These are phyloP conservation scores for Boletales sp. DNA, from an alignment of 768 basidiomycete genomes.

Conservation along the genomic window DNA sequence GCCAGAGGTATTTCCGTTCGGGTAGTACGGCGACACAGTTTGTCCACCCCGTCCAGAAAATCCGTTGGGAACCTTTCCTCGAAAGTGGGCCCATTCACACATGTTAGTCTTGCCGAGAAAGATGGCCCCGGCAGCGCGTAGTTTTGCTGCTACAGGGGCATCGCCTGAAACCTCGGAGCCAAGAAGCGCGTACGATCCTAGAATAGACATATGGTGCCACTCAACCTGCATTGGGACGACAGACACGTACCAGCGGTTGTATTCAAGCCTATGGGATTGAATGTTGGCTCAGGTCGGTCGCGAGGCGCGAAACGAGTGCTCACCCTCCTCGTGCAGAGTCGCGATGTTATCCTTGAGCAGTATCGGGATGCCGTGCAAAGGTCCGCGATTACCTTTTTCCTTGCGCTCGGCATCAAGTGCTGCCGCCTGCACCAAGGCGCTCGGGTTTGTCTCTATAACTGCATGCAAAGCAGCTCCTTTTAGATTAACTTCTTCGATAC, in stretches of 20 bases:
- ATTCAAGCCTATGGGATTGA: constrained; percentile 30
- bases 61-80: constrained; percentile 38
- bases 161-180: constrained; percentile 36
- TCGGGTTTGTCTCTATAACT: constrained; percentile 57
- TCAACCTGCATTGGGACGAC: background rate
- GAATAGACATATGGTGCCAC: background rate
- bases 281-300: background rate
- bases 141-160: constrained; percentile 26
- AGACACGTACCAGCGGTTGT: constrained; percentile 33
- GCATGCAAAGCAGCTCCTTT: constrained; percentile 56
- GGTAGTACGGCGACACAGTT: constrained; percentile 39
- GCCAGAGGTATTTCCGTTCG: constrained; percentile 38
- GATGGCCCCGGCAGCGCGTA: constrained; percentile 34
- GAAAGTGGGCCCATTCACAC: constrained; percentile 43
- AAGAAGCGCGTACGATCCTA: constrained; percentile 36
- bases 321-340: constrained; percentile 30
- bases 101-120: constrained; percentile 43
- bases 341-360: constrained; percentile 49
- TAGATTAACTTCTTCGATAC: constrained; percentile 64
- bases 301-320: background rate
- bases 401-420: constrained; percentile 47
- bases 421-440: constrained; percentile 50
- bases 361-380: constrained; percentile 58
- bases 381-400: constrained; percentile 38
- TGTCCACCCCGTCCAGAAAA: constrained; percentile 50